These are phyloP conservation scores for Miamiensis avidus DNA, from an alignment of 169 alveolate species.

Conservation along the genomic window DNA sequence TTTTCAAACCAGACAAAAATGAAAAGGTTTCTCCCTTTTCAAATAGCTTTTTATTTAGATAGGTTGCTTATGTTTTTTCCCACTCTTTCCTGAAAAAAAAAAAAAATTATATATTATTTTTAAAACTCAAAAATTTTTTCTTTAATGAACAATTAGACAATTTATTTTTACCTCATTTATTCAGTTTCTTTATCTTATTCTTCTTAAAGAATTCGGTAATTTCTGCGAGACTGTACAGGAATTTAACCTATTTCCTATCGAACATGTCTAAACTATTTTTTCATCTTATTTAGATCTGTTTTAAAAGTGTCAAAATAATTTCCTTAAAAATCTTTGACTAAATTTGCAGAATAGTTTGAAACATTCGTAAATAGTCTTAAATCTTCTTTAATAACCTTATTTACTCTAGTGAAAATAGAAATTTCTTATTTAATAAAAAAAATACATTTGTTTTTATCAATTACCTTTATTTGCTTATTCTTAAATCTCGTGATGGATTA, in stretches of 20 bases:
- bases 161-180: not conserved
- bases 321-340: not conserved
- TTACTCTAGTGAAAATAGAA: not conserved
- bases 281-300: not conserved
- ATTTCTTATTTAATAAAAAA: no score
- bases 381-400: not conserved
- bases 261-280: not conserved
- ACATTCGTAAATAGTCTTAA: not conserved
- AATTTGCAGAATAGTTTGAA: not conserved
- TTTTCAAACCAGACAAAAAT: no score
- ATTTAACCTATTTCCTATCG: not conserved
- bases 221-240: not conserved
- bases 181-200: not conserved
- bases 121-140: no score
- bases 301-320: no score
- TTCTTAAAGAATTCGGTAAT: not conserved
- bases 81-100: not conserved
- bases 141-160: no score
- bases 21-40: no score
- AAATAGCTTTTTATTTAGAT: not conserved
- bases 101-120: no score
- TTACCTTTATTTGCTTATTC: no score
- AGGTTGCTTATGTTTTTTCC: not conserved
- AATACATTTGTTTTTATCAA: no score
- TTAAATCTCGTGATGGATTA: no score